These are phyloP conservation scores for Parastagonospora avenae DNA, from an alignment of 2,329 filamentous ascomycete genomes.

Conservation along the genomic window DNA sequence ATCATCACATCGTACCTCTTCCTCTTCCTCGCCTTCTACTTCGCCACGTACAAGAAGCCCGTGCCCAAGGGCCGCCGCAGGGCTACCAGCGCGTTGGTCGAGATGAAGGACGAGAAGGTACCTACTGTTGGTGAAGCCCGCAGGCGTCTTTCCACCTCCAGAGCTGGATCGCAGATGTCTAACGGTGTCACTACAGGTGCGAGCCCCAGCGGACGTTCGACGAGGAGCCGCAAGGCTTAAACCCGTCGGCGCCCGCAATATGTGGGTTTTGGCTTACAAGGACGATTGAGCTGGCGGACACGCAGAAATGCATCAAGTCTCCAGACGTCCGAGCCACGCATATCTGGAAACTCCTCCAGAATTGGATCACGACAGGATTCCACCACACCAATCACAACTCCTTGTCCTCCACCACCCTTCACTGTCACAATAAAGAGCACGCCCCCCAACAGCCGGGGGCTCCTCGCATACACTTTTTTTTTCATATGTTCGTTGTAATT, in stretches of 20 bases:
- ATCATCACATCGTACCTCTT: conserved; percentile 95
- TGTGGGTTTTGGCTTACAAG: conserved; percentile 1
- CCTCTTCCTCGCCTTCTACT: conserved; percentile 99
- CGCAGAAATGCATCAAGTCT: conserved; percentile 2
- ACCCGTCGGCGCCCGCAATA: not conserved
- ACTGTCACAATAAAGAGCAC: not conserved
- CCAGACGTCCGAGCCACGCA: not conserved
- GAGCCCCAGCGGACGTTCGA: conserved; percentile 62
- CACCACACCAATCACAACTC: too few species aligned
- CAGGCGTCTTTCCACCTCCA: conserved; percentile 54
- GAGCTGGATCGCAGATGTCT: conserved; percentile 42
- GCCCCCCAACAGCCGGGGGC: not conserved
- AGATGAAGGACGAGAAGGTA: conserved; percentile 76
- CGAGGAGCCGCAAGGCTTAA: conserved; percentile 74
- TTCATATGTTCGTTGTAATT: conserved; percentile 28
- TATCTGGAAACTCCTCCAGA: too few species aligned
- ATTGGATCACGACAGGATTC: too few species aligned
- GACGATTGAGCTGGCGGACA: not conserved
- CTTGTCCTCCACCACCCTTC: not conserved
- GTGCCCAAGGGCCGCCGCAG: conserved; percentile 74
- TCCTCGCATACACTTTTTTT: conserved; percentile 4
- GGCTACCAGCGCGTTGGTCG: conserved; percentile 83
- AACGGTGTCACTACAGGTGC: conserved; percentile 49
- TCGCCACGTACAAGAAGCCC: conserved; percentile 92
- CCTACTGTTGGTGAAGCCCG: conserved; percentile 59